These are phyloP conservation scores for Lophiotrema nucula DNA, from an alignment of 495 filamentous ascomycete genomes.

Conservation along the genomic window DNA sequence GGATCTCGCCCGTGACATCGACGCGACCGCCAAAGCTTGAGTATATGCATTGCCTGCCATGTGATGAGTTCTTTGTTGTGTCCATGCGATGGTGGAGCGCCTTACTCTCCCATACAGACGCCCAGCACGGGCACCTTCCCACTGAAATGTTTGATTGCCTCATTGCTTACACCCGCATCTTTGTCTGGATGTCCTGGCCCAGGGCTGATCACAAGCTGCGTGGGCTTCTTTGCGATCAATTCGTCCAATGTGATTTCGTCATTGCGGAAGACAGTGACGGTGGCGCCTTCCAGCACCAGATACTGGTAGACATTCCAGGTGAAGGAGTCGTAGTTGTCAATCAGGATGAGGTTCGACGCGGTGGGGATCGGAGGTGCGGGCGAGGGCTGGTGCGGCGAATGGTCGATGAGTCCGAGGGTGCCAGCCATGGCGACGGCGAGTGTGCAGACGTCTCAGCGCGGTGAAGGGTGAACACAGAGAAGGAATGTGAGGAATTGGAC, in stretches of 20 bases:
- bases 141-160: slow-evolving; percentile 87
- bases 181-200: slow-evolving; percentile 87
- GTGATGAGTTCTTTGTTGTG: too few species aligned
- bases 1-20: slow-evolving; percentile 88
- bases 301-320: slow-evolving; percentile 99
- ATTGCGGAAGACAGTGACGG: slow-evolving; percentile 84
- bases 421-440: slow-evolving; percentile 23
- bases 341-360: slow-evolving; percentile 87
- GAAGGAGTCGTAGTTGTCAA: slow-evolving; percentile 99
- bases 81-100: slow-evolving; percentile 29
- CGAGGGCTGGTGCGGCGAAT: slow-evolving; percentile 79
- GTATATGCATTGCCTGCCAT: slow-evolving; percentile 83
- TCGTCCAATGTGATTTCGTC: slow-evolving; percentile 85
- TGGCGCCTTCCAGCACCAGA: slow-evolving; percentile 87
- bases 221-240: slow-evolving; percentile 76
- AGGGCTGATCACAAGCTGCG: slow-evolving; percentile 91
- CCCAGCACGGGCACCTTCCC: slow-evolving; percentile 96
- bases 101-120: slow-evolving; percentile 95
- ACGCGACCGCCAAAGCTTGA: slow-evolving; percentile 88
- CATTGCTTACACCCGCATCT: slow-evolving; percentile 88
- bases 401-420: slow-evolving; percentile 64
- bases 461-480: background rate
- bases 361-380: slow-evolving; percentile 64
- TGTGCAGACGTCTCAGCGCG: background rate
- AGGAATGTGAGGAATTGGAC: background rate